Evolutionary conservation across 2,329 filamentous ascomycete genomes (phyloP), one percentile per base, ranked within the genome.

Genomic region (Sclerotinia sclerotiorum): DNA sequence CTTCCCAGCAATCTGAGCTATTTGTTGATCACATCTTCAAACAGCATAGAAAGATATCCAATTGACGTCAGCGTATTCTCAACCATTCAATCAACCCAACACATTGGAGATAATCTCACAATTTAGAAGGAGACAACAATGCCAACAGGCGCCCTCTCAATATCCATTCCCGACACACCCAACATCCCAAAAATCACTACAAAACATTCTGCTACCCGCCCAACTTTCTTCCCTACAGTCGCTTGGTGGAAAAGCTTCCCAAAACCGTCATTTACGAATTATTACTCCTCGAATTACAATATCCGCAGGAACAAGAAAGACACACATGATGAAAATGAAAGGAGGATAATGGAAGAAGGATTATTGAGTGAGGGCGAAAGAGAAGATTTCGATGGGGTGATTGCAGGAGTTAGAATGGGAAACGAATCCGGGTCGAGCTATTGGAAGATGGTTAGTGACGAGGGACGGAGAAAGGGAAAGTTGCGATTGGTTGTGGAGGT

Each of bases 181-280:
- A 62, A 46, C 5, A 52, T 35, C 17, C 46, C 58, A 24, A 39
- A 35, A 63, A 55, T n/a, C 17, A 46, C 65, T n/a, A 67, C 65
- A 19, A 44, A 61, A 29, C 44, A 67, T n/a, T 67, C 65, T 5
- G 44, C 42, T n/a, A 42, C 44, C 15, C 65, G 65, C 46, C 65
- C 55, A 44, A 67, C 65, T 24, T 67, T 67, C 65, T 52, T 67
- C 44, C 65, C 65, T 13, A 61, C 55, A 17, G 44, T 67, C 11
- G 65, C 65, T 49, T 67, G 65, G 65, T 67, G 65, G 65, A 67
- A 60, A 51, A 32, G 11, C 17, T 61, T 67, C 29, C 55, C 44
- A 19, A 42, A 19, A 49, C 65, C 65, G 6, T 51, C 13, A 27
- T 63, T 63, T 29, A 8, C 60, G n/a, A 63, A 10, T 21, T 51